Percentiles rank a stretch among this genome's conserved stretches.
phyloP scores from a whole-genome alignment of 805 yeast species.

The Wickerhamomyces hampshirensis region DNA sequence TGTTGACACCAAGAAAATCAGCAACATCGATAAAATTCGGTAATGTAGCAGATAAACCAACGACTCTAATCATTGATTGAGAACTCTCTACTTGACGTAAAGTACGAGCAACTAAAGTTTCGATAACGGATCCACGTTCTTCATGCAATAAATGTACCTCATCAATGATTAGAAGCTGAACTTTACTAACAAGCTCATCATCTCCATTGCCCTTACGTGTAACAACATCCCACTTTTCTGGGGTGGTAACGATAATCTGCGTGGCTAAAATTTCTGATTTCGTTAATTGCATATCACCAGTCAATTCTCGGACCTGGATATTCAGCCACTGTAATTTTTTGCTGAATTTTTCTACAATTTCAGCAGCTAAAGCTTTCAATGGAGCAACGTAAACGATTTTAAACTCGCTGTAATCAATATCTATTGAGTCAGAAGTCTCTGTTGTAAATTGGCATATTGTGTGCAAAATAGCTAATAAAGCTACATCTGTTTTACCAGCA shows the following conservation, averaged over 20 bases:
- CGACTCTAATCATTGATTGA: conserved; percentile 89
- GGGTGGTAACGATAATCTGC: conserved; percentile 89
- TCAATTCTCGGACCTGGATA: conserved; percentile 77
- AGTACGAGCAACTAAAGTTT: conserved; percentile 91
- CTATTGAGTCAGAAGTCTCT: conserved; percentile 46
- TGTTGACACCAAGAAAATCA: conserved; percentile 86
- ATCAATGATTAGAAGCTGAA: conserved; percentile 83
- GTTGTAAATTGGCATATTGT: conserved; percentile 69
- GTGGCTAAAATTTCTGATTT: conserved; percentile 74
- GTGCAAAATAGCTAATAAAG: conserved; percentile 73
- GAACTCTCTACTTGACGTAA: conserved; percentile 91
- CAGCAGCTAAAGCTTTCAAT: conserved; percentile 91
- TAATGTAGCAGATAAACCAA: conserved; percentile 89
- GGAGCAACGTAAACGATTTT: conserved; percentile 94
- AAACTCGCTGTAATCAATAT: conserved; percentile 77
- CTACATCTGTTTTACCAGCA: conserved; percentile 96
- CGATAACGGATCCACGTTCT: conserved; percentile 97
- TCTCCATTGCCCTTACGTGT: conserved; percentile 92
- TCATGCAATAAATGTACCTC: conserved; percentile 96
- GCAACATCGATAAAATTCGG: conserved; percentile 94
- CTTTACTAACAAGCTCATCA: conserved; percentile 75
- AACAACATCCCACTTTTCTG: conserved; percentile 97
- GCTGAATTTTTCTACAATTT: conserved; percentile 86
- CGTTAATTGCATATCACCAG: conserved; percentile 94
- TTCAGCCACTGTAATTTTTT: conserved; percentile 80